A percentile compares a stretch with the other conserved stretches of the same genome.
Evolutionary conservation across 768 basidiomycete species (phyloP).

Genomic region (Lactarius psammicola): DNA sequence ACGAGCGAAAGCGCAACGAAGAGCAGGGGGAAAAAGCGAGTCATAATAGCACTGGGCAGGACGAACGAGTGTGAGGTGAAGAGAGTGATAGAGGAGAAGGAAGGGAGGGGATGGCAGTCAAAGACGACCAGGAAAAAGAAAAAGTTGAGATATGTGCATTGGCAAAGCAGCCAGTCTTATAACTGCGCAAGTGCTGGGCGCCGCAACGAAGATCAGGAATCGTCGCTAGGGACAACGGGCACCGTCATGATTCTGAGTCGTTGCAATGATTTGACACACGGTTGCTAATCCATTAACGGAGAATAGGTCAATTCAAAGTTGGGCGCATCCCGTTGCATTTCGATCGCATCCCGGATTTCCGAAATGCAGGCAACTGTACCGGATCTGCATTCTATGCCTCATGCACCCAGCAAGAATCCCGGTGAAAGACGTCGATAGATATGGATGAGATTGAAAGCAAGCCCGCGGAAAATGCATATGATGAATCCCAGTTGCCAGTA

Average conservation of each 20-base stretch:
- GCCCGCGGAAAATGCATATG: no score
- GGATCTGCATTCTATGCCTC: no score
- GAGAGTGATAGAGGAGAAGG: slow-evolving; percentile 27
- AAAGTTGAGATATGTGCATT: neutral
- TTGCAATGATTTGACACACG: neutral
- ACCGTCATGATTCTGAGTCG: neutral
- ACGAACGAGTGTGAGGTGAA: slow-evolving; percentile 29
- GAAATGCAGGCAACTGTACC: no score
- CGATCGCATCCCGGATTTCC: no score
- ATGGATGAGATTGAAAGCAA: no score
- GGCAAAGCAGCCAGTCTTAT: neutral
- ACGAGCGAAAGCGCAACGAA: slow-evolving; percentile 30
- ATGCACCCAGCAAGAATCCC: no score
- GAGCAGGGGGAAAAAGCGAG: slow-evolving; percentile 33
- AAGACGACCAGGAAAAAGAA: slow-evolving; percentile 32
- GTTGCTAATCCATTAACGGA: neutral
- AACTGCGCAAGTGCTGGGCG: neutral
- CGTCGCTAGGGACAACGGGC: slow-evolving; percentile 2
- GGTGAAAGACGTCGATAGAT: no score
- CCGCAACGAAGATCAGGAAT: neutral
- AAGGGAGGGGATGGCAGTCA: slow-evolving; percentile 17
- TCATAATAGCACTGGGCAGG: slow-evolving; percentile 26
- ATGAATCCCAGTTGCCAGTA: no score
- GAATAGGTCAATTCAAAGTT: no score
- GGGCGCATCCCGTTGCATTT: no score